Conservation (phyloP, 257 asterid genomes). For the Jaltomata sinuosa region DNA sequence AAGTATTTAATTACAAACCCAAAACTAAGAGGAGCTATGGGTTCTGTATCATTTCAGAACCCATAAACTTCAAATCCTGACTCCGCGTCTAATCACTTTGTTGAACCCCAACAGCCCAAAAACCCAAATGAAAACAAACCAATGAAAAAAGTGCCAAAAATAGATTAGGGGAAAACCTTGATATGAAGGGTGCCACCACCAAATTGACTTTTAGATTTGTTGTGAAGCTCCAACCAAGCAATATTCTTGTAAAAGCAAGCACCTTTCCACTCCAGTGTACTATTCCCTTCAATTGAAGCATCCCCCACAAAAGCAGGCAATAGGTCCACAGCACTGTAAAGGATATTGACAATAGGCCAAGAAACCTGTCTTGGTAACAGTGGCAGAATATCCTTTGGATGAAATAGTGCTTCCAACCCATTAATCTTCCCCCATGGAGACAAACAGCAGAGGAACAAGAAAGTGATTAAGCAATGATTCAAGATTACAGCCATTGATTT, state of each 20-base stretch:
- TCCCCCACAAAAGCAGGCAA: constrained; percentile 79
- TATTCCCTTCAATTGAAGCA: constrained; percentile 27
- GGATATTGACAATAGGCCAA: constrained; percentile 52
- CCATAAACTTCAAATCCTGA: neutral
- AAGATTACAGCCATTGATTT: constrained; percentile 21
- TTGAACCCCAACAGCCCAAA: neutral
- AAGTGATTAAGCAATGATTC: constrained; percentile 14
- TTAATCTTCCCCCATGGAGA: constrained; percentile 6
- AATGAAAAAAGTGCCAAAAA: neutral
- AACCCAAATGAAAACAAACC: neutral
- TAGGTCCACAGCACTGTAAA: constrained; percentile 60
- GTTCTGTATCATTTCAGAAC: neutral
- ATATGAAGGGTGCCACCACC: constrained; percentile 90
- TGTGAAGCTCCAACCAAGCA: constrained; percentile 76
- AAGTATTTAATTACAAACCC: neutral
- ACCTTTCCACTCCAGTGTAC: constrained; percentile 60
- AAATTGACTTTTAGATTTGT: constrained; percentile 46
- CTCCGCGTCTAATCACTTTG: neutral
- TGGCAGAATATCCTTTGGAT: constrained; percentile 51
- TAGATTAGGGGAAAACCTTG: constrained; percentile 31
- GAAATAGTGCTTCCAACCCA: constrained; percentile 41
- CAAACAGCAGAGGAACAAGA: constrained; percentile 16
- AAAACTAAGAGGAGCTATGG: neutral
- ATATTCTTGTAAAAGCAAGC: constrained; percentile 64
- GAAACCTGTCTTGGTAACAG: constrained; percentile 61